phyloP scores from a whole-genome alignment of 331 rosid genomes.

The Malus hybrid region DNA sequence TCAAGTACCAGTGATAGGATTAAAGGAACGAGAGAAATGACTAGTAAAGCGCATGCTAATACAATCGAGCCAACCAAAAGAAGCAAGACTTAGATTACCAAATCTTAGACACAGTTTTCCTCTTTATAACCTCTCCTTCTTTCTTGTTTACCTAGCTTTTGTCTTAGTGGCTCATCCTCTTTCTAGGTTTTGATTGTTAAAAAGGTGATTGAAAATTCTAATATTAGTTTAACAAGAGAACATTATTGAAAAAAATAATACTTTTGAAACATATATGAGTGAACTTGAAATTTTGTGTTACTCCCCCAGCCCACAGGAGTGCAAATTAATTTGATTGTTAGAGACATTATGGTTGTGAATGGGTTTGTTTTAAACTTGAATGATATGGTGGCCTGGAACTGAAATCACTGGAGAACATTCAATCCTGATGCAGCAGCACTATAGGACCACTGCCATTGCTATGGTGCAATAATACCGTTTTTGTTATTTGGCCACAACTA shows the following conservation, averaged over 20 bases:
- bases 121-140: background rate
- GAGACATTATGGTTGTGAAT: background rate
- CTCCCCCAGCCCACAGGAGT: background rate
- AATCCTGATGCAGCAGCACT: constrained; percentile 8
- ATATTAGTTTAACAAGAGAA: too few species aligned
- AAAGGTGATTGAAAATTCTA: too few species aligned
- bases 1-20: background rate
- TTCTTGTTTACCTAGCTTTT: background rate
- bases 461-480: background rate
- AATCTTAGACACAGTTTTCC: background rate
- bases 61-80: background rate
- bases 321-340: background rate
- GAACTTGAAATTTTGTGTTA: too few species aligned
- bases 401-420: constrained; percentile 3
- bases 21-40: background rate
- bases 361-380: constrained; percentile 11
- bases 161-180: background rate
- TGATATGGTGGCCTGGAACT: constrained; percentile 8
- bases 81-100: background rate
- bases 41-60: background rate
- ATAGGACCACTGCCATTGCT: constrained; percentile 11
- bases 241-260: too few species aligned
- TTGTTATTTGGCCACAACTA: background rate
- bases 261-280: too few species aligned
- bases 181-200: too few species aligned